These are phyloP conservation scores for Rutidosis leptorrhynchoides DNA, from an alignment of 129 eudicot species.

Conservation along the genomic window DNA sequence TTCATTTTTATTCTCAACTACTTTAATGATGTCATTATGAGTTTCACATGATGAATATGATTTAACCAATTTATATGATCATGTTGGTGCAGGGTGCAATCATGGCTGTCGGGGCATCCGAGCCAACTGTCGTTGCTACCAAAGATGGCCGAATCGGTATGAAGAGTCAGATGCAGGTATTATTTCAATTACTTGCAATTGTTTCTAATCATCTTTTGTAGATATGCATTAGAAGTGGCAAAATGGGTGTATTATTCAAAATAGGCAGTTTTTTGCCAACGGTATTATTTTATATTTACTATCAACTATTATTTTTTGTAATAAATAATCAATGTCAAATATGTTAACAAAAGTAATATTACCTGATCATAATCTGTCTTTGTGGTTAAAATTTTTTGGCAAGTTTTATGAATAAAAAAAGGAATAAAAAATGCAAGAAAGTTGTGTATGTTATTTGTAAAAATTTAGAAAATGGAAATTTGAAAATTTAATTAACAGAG, in stretches of 20 bases:
- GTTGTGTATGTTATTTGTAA: too few species aligned
- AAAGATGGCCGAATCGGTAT: conserved; percentile 94
- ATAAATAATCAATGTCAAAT: not conserved
- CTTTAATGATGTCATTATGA: not conserved
- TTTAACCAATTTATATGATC: not conserved
- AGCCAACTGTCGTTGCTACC: conserved; percentile 86
- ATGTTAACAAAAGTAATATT: not conserved
- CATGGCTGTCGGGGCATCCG: conserved; percentile 97
- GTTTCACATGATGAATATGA: not conserved
- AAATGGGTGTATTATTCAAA: not conserved
- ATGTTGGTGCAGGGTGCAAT: conserved; percentile 77
- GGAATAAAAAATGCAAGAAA: not conserved
- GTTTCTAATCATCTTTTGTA: conserved; percentile 4
- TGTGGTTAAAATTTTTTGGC: not conserved
- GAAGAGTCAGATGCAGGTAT: conserved; percentile 97
- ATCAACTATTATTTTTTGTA: too few species aligned
- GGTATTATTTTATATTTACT: too few species aligned
- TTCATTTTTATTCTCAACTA: not conserved
- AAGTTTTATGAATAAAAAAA: not conserved
- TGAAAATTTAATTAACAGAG: not conserved
- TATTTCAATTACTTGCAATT: not conserved
- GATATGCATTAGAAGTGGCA: not conserved
- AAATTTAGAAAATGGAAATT: not conserved
- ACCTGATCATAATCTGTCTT: not conserved
- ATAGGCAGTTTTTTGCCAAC: not conserved